Evolutionary conservation across 441 rosid genomes (phyloP), one percentile per base, ranked within the genome.

Genomic region (Croton setiger): DNA sequence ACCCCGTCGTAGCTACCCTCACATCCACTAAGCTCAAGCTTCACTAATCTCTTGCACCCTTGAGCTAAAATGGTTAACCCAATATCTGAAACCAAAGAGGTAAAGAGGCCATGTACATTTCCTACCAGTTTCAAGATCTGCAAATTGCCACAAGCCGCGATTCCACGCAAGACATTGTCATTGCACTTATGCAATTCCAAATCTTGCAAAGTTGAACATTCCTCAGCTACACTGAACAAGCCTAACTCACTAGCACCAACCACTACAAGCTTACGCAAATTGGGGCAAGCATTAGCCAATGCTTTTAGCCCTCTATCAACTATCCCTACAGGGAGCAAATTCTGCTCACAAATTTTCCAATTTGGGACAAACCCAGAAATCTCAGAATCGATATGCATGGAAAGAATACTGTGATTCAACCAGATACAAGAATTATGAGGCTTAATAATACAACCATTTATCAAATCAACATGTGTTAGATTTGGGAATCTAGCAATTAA

Each of bases 1-100:
- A 92, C 78, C 78, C 98, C 95, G 67, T 87, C 92, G 31, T 82
- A 92, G 37, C 98, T 88, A 37, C 98, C 98, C 68, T 88, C 98
- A 47, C 98, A 92, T 63, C 90, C 95, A 76, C 82, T 72, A 18
- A 88, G 86, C 72, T 92, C 86, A 44, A 92, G 90, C 84, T 86
- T 90, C 68, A 92, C 93, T 64, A 92, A 71, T 73, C 96, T 81
- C 76, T 79, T 86, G 74, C 96, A 90, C 49, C 93, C 93, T 69
- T 87, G 96, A 18, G 96, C 96, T 66, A 92, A 70, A 55, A 90
- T 79, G 1, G 96, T 92, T 44, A 92, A 68, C 54, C 98, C 98
- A 41, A 92, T 83, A 78, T 92, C 96, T 0, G 98, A 83, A 68
- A 92, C 83, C 65, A 78, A 54, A 1, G 88, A 84, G 15, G 67